Percentiles rank a stretch among this genome's conserved stretches.
These are phyloP conservation scores for Boletus calvinii DNA, from an alignment of 1,284 basidiomycete genomes.

Conservation along the genomic window DNA sequence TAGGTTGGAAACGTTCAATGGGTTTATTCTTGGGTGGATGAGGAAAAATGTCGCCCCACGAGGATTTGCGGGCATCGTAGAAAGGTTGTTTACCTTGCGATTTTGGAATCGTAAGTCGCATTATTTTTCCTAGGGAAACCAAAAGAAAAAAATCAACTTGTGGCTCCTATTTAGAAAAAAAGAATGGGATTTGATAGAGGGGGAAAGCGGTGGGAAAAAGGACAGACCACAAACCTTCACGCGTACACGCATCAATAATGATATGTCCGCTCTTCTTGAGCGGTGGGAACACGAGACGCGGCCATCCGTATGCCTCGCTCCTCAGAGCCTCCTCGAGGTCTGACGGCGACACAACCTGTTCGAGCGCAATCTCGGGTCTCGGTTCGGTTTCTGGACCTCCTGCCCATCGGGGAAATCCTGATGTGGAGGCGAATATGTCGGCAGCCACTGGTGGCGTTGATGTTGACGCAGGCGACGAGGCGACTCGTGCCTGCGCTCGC, in stretches of 20 bases:
- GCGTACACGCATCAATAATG: slow-evolving; percentile 86
- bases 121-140: slow-evolving; percentile 79
- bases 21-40: slow-evolving; percentile 76
- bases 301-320: slow-evolving; percentile 80
- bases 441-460: slow-evolving; percentile 21
- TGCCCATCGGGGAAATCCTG: not conserved
- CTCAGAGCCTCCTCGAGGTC: slow-evolving; percentile 52
- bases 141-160: slow-evolving; percentile 31
- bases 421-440: slow-evolving; percentile 13
- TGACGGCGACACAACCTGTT: slow-evolving; percentile 20
- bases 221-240: slow-evolving; percentile 57
- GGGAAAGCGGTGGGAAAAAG: slow-evolving; percentile 9
- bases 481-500: slow-evolving; percentile 16
- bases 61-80: slow-evolving; percentile 92
- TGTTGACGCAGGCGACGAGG: slow-evolving; percentile 8
- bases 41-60: slow-evolving; percentile 95
- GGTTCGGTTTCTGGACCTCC: slow-evolving; percentile 1
- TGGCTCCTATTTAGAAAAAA: slow-evolving; percentile 10
- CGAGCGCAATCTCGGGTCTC: slow-evolving; percentile 5
- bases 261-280: slow-evolving; percentile 92
- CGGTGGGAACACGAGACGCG: slow-evolving; percentile 87
- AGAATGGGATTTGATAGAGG: slow-evolving; percentile 2
- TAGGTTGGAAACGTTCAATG: slow-evolving; percentile 57
- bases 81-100: slow-evolving; percentile 93
- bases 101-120: slow-evolving; percentile 87